These are phyloP conservation scores for Entelexis sorbosivorans DNA, from an alignment of 1,139 yeast genomes.

Conservation along the genomic window DNA sequence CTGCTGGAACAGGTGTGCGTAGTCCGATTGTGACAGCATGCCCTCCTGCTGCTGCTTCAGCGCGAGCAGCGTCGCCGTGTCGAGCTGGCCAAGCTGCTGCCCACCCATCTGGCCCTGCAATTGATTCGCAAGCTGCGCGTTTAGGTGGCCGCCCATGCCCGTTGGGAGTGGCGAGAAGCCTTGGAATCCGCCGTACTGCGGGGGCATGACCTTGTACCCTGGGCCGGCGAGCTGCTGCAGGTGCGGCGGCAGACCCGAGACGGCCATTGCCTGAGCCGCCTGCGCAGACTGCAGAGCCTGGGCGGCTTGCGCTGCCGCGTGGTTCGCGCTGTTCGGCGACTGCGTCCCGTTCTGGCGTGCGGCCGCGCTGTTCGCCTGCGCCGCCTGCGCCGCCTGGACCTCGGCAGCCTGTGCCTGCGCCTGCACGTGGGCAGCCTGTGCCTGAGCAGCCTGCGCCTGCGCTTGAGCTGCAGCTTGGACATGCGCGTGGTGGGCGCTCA, in stretches of 20 bases:
- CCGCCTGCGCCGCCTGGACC: conserved; percentile 5
- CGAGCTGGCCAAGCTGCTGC: conserved; percentile 10
- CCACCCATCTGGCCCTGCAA: conserved; percentile 4
- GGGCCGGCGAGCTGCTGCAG: conserved; percentile 17
- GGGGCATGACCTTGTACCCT: conserved; percentile 15
- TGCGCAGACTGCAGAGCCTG: conserved; percentile 6
- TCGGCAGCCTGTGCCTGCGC: conserved; percentile 13
- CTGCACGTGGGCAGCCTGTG: conserved; percentile 13
- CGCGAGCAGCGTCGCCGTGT: conserved; percentile 13
- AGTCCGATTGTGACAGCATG: background rate
- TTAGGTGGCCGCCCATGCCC: conserved; percentile 10
- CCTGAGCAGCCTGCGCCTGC: conserved; percentile 19
- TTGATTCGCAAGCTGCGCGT: conserved; percentile 5
- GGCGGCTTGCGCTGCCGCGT: conserved; percentile 5
- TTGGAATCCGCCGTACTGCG: conserved; percentile 17
- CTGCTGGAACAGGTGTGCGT: conserved; percentile 6
- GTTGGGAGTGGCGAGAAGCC: conserved; percentile 11
- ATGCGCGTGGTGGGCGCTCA: conserved; percentile 13
- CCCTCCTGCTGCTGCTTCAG: conserved; percentile 18
- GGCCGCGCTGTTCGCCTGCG: conserved; percentile 1
- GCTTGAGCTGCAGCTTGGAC: conserved; percentile 12
- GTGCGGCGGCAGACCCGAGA: conserved; percentile 17
- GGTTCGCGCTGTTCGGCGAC: background rate
- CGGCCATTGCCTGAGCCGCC: conserved; percentile 17
- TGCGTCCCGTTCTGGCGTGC: conserved; percentile 5